These are phyloP conservation scores for Drosera capensis DNA, from an alignment of 148 eudicot genomes.

Conservation along the genomic window DNA sequence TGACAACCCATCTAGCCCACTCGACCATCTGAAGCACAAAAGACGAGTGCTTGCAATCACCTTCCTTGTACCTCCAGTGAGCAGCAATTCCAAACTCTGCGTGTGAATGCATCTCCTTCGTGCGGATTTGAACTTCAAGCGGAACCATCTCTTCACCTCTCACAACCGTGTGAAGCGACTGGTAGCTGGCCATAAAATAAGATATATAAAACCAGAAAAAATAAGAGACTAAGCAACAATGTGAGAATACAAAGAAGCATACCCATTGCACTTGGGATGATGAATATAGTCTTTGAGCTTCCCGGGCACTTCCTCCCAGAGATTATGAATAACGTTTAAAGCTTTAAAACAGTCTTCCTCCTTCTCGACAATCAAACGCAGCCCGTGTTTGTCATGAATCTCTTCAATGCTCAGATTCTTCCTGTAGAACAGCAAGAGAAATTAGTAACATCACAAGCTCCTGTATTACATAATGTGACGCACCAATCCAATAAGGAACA, in stretches of 20 bases:
- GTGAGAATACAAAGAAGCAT: slow-evolving; percentile 13
- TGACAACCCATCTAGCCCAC: slow-evolving; percentile 94
- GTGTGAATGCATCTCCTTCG: slow-evolving; percentile 82
- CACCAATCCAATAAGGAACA: slow-evolving; percentile 1
- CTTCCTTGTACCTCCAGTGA: slow-evolving; percentile 97
- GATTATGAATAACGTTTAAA: slow-evolving; percentile 47
- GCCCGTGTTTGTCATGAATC: slow-evolving; percentile 83
- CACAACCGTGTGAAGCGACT: slow-evolving; percentile 86
- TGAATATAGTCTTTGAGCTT: slow-evolving; percentile 79
- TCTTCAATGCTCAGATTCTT: slow-evolving; percentile 73
- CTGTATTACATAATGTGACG: not conserved
- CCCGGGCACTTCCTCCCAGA: slow-evolving; percentile 88
- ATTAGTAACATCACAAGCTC: not conserved
- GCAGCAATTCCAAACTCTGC: slow-evolving; percentile 96
- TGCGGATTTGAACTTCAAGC: slow-evolving; percentile 57
- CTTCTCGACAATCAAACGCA: slow-evolving; percentile 79
- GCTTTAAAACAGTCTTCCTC: slow-evolving; percentile 88
- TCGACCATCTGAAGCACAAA: slow-evolving; percentile 93
- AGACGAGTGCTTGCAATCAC: slow-evolving; percentile 59
- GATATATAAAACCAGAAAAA: slow-evolving; percentile 1
- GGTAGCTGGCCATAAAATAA: slow-evolving; percentile 33
- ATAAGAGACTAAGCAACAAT: not conserved
- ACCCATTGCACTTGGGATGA: slow-evolving; percentile 83
- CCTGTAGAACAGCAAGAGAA: slow-evolving; percentile 19
- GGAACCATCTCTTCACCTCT: slow-evolving; percentile 33